phyloP scores from a whole-genome alignment of 2,329 filamentous ascomycete genomes.

The Myriosclerotinia curreyana region DNA sequence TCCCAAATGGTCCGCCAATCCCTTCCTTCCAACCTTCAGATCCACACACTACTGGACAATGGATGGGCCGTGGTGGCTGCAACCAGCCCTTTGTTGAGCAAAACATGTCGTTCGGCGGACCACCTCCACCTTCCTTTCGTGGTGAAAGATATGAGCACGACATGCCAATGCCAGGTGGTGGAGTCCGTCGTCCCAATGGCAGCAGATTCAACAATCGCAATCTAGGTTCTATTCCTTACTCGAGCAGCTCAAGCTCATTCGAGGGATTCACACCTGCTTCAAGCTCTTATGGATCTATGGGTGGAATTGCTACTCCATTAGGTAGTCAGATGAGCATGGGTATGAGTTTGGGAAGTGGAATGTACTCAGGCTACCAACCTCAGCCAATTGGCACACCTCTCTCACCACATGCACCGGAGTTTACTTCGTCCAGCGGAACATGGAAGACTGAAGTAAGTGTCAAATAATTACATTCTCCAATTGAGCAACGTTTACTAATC shows the following conservation, averaged over 20 bases:
- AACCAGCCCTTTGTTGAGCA: conserved; percentile 37
- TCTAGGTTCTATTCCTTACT: conserved; percentile 33
- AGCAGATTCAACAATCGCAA: conserved; percentile 36
- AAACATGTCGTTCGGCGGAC: conserved; percentile 32
- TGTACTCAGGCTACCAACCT: conserved; percentile 45
- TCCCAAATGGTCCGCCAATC: conserved; percentile 31
- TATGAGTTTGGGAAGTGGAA: conserved; percentile 27
- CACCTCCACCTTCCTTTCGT: conserved; percentile 34
- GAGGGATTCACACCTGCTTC: conserved; percentile 37
- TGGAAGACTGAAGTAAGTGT: conserved; percentile 39
- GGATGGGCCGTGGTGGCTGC: conserved; percentile 45
- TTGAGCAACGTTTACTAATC: conserved; percentile 31
- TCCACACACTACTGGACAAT: conserved; percentile 44
- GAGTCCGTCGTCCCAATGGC: conserved; percentile 32
- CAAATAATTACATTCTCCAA: conserved; percentile 28
- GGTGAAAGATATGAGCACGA: conserved; percentile 37
- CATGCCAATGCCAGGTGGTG: conserved; percentile 33
- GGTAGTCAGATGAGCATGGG: conserved; percentile 29
- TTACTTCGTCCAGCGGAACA: conserved; percentile 52
- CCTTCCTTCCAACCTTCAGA: conserved; percentile 36
- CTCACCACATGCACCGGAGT: conserved; percentile 72
- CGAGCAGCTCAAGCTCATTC: conserved; percentile 39
- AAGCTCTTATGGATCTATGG: conserved; percentile 35
- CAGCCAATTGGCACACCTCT: conserved; percentile 62
- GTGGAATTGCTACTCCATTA: conserved; percentile 29